phyloP scores from a whole-genome alignment of 2,329 filamentous ascomycete species.

The Alternaria sp. region DNA sequence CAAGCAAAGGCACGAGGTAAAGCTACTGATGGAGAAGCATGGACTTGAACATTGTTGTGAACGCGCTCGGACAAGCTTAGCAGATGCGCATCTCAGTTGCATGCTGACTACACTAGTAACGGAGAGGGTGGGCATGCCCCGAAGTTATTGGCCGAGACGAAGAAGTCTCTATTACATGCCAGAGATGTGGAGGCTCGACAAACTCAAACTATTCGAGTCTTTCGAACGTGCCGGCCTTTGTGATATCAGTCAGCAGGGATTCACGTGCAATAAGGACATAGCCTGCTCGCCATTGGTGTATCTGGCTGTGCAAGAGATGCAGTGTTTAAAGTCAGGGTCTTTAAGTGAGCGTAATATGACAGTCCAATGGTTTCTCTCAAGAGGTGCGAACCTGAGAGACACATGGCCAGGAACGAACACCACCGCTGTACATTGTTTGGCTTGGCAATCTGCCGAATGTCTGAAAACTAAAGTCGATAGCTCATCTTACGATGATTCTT shows the following conservation, averaged over 20 bases:
- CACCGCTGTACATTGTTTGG: background rate
- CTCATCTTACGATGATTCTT: background rate
- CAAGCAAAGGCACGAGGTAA: background rate
- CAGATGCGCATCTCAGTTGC: rapidly evolving
- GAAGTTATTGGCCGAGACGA: background rate
- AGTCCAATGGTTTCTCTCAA: background rate
- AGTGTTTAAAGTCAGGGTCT: no score
- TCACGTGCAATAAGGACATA: background rate
- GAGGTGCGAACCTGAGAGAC: background rate
- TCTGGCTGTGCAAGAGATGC: background rate
- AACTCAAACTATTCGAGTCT: background rate
- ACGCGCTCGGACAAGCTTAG: background rate
- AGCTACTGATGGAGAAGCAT: background rate
- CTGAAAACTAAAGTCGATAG: rapidly evolving
- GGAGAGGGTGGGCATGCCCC: no score
- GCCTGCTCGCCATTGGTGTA: background rate
- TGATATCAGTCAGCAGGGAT: background rate
- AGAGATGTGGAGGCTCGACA: rapidly evolving
- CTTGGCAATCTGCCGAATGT: background rate
- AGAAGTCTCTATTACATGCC: background rate
- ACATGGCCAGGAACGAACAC: background rate
- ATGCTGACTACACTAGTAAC: background rate
- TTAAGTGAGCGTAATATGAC: background rate
- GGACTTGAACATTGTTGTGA: background rate
- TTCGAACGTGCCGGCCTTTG: rapidly evolving